phyloP scores from a whole-genome alignment of 208 protist species.

The Acanthamoeba quina region DNA sequence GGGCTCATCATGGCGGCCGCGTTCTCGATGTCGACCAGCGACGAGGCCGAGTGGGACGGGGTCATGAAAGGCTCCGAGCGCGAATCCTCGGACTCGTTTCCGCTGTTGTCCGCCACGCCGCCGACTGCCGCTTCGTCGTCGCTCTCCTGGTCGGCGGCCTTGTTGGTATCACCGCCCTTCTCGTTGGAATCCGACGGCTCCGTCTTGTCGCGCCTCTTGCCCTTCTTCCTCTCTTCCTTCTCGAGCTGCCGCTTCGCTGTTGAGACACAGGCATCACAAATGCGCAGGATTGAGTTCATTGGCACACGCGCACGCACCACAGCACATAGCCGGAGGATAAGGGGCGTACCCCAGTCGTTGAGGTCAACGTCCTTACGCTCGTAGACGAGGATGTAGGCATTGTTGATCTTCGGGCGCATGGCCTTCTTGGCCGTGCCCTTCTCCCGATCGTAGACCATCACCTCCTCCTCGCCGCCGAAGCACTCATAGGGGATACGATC shows the following conservation, averaged over 20 bases:
- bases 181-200: neutral
- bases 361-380: conserved; percentile 57
- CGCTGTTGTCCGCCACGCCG: neutral
- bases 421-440: conserved; percentile 61
- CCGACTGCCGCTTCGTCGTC: neutral
- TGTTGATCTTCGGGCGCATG: conserved; percentile 80
- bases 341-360: conserved; percentile 19
- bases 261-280: neutral
- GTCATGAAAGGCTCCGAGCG: conserved; percentile 62
- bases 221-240: conserved; percentile 59
- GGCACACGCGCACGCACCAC: neutral
- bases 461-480: conserved; percentile 84
- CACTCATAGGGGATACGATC: conserved; percentile 78
- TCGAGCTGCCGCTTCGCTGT: neutral
- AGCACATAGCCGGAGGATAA: neutral
- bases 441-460: conserved; percentile 79
- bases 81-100: conserved; percentile 57
- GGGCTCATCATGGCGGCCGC: neutral
- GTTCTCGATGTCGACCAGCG: conserved; percentile 51
- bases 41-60: conserved; percentile 18
- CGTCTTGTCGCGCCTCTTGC: conserved; percentile 7
- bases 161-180: neutral
- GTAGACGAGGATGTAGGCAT: conserved; percentile 88
- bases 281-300: neutral
- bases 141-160: neutral